These are phyloP conservation scores for Pyrus communis DNA, from an alignment of 306 rosid genomes.

Conservation along the genomic window DNA sequence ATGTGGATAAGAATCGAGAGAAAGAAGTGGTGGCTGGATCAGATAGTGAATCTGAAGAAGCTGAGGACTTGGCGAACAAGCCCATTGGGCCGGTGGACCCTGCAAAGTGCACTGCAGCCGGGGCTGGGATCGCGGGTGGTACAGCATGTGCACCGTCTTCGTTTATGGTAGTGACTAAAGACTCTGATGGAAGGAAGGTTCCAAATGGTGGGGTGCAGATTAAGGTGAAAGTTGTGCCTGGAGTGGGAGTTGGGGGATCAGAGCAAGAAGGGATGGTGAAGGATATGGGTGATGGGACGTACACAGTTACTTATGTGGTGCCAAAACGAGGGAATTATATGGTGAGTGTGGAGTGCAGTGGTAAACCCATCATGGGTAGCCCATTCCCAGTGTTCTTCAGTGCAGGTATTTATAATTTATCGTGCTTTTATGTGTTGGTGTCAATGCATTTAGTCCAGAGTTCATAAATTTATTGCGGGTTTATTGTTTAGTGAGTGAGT, in stretches of 20 bases:
- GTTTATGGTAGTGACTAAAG: constrained; percentile 72
- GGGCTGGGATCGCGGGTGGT: constrained; percentile 87
- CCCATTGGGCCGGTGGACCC: constrained; percentile 92
- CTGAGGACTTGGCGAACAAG: constrained; percentile 66
- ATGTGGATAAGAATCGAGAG: constrained; percentile 48
- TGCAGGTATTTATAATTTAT: constrained; percentile 55
- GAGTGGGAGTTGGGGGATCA: constrained; percentile 90
- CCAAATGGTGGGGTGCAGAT: constrained; percentile 63
- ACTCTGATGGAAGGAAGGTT: constrained; percentile 78
- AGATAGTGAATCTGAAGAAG: constrained; percentile 82
- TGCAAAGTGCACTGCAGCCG: constrained; percentile 74
- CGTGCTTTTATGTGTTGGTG: neutral
- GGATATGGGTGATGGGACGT: constrained; percentile 92
- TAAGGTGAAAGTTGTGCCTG: constrained; percentile 72
- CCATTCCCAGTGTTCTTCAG: constrained; percentile 98
- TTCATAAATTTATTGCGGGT: neutral
- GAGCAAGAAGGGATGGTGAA: constrained; percentile 94
- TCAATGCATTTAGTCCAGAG: neutral
- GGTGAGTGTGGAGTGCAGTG: constrained; percentile 86
- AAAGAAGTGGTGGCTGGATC: constrained; percentile 42
- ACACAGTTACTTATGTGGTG: constrained; percentile 84
- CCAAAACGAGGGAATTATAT: constrained; percentile 96
- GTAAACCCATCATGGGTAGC: constrained; percentile 91
- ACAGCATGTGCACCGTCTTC: constrained; percentile 81
- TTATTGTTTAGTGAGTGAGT: neutral